phyloP scores from a whole-genome alignment of 2,329 filamentous ascomycete species.

The Graphium sp. region DNA sequence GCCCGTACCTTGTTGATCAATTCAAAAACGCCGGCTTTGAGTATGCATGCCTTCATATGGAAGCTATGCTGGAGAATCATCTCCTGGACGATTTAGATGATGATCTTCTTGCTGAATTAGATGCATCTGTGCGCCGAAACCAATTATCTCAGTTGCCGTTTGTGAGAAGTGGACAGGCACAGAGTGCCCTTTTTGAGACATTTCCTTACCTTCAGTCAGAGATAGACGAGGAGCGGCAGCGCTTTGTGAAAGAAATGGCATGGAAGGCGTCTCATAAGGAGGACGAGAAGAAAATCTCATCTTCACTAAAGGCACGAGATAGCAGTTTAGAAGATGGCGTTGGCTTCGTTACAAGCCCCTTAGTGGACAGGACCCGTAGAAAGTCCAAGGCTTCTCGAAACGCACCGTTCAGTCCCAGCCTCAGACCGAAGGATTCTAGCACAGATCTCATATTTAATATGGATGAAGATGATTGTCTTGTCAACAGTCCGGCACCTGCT shows the following conservation, averaged over 20 bases:
- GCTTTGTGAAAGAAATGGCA: constrained; percentile 60
- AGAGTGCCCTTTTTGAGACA: constrained; percentile 45
- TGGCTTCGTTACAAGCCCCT: constrained; percentile 18
- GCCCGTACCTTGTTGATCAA: constrained; percentile 62
- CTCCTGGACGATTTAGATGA: constrained; percentile 74
- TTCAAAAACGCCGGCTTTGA: constrained; percentile 83
- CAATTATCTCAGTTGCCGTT: constrained; percentile 66
- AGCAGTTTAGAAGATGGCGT: constrained; percentile 48
- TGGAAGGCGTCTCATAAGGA: constrained; percentile 47
- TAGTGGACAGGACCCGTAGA: constrained; percentile 25
- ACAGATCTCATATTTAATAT: constrained; percentile 84
- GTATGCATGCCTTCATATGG: constrained; percentile 82
- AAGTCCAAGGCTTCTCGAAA: constrained; percentile 30
- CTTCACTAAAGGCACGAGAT: constrained; percentile 41
- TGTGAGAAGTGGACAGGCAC: constrained; percentile 57
- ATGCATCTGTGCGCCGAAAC: constrained; percentile 64
- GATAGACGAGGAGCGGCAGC: constrained; percentile 51
- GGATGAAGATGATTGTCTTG: constrained; percentile 69
- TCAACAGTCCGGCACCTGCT: too few species aligned
- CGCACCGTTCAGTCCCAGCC: constrained; percentile 45
- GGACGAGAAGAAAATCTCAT: constrained; percentile 44
- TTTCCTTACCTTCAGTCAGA: constrained; percentile 46
- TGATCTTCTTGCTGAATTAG: constrained; percentile 66
- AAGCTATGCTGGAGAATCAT: constrained; percentile 82
- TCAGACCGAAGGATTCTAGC: constrained; percentile 51